Base-by-base conservation (phyloP, 2,329 filamentous ascomycete genomes). In the Epichloe elymi region DNA sequence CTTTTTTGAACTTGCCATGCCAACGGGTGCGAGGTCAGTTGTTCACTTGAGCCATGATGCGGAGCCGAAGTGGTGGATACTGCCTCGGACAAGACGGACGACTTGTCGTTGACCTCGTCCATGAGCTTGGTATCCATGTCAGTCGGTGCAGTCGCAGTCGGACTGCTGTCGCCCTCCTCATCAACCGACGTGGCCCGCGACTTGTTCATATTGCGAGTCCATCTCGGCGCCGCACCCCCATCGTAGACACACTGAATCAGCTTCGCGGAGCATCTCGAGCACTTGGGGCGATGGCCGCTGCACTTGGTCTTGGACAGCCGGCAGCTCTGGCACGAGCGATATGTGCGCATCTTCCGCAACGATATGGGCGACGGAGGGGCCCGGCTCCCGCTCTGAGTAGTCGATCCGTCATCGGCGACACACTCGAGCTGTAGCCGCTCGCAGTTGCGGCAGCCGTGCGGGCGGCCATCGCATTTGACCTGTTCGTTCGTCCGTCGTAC, bases 401-500 rank as follows among this genome's bases (percentile, higher is more conserved):
- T 58, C 46, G 58, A 56, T 26, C 65, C 65, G 35, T 67, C 64
- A 49, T 68, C 65, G 49, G 62, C 64, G 49, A 68, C 65, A 53
- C 67, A 70, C 51, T 68, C 66, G 47, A 70, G 65, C 58, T 70
- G 67, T 46, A 70, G 67, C 40, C 67, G 66, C 58, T 70, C 67
- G 55, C 67, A 70, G 57, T 70, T 70, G 58, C 67, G 66, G 58
- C 67, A 70, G 56, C 67, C 67, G 57, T 68, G 63, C 39, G 66
- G 66, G n/a, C 67, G 63, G 45, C 66, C 67, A 53, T 70, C 67
- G 55, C 67, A 70, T 60, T 69, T 69, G 60, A 70, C 67, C 67
- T 70, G 58, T 6, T 26, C 8, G 26, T 8, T 26, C 26, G 26
- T 26, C 26, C 6, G 26, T 26, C 26, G 26, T 14, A 11, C 26